phyloP scores from a whole-genome alignment of 805 yeast genomes.

The Naumovozyma castellii region DNA sequence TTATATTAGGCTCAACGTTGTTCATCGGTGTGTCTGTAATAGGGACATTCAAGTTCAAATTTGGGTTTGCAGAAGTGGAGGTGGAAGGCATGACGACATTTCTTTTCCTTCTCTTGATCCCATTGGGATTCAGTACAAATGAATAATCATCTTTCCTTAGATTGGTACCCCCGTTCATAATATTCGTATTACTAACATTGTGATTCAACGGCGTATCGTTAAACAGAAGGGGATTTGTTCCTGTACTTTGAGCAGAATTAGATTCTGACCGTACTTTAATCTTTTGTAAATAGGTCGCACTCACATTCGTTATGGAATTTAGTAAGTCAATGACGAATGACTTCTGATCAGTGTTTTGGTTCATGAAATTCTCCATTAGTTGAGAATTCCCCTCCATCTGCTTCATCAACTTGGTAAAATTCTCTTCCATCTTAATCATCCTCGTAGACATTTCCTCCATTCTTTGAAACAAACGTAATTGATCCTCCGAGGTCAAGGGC shows the following conservation, averaged over 20 bases:
- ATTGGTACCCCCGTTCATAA: too few species aligned
- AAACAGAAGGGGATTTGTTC: too few species aligned
- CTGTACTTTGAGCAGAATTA: too few species aligned
- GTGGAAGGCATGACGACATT: background rate
- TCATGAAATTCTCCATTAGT: background rate
- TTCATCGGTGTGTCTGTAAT: background rate
- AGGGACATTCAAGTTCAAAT: background rate
- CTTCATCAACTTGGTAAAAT: conserved; percentile 19
- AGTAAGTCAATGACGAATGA: conserved; percentile 17
- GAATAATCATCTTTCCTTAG: conserved; percentile 5
- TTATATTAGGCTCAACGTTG: background rate
- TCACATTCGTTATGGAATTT: conserved; percentile 24
- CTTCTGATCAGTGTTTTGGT: conserved; percentile 3
- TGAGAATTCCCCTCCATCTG: conserved; percentile 11
- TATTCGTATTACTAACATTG: background rate
- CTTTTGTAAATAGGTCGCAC: conserved; percentile 19
- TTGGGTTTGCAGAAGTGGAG: background rate
- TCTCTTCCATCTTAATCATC: conserved; percentile 25
- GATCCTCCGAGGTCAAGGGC: background rate
- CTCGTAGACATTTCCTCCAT: conserved; percentile 28
- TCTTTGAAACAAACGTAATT: conserved; percentile 24
- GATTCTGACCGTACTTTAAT: conserved; percentile 4
- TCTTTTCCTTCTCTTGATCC: conserved; percentile 23
- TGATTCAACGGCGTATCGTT: too few species aligned
- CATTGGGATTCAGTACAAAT: conserved; percentile 27